phyloP scores from a whole-genome alignment of 1,284 basidiomycete species.

The Malassezia restricta region DNA sequence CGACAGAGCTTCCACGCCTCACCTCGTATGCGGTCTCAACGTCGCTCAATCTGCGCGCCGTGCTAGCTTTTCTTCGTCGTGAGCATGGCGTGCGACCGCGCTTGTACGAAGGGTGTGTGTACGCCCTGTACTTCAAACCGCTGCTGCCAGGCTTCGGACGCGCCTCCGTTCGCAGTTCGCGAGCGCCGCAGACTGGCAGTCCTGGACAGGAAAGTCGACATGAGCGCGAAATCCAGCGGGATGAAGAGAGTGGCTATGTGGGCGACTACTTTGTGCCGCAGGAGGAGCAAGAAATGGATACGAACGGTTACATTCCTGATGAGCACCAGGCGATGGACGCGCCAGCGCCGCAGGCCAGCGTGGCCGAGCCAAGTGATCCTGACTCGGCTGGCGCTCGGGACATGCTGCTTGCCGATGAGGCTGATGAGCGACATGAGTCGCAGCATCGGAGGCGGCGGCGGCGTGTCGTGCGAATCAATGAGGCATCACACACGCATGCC shows the following conservation, averaged over 20 bases:
- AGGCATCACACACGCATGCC: constrained; percentile 45
- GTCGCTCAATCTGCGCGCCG: constrained; percentile 47
- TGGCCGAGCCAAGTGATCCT: neutral
- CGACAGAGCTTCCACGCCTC: constrained; percentile 36
- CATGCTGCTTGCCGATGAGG: constrained; percentile 9
- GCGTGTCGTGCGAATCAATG: constrained; percentile 31
- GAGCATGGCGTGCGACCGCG: constrained; percentile 83
- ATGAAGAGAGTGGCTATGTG: constrained; percentile 78
- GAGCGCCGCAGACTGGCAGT: constrained; percentile 51
- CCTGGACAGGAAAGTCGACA: constrained; percentile 56
- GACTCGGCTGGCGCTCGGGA: constrained; percentile 6
- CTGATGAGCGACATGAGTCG: constrained; percentile 17
- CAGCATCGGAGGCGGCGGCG: constrained; percentile 18
- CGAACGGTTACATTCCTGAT: constrained; percentile 40
- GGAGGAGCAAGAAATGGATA: constrained; percentile 37
- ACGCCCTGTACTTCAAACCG: constrained; percentile 82
- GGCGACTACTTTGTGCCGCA: constrained; percentile 49
- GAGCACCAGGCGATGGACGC: constrained; percentile 17
- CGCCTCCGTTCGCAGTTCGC: constrained; percentile 71
- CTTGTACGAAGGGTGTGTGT: constrained; percentile 83
- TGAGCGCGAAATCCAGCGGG: constrained; percentile 60
- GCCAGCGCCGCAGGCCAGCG: neutral
- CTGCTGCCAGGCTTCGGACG: constrained; percentile 79
- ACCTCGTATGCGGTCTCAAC: constrained; percentile 69
- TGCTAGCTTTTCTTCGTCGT: constrained; percentile 61